Evolutionary conservation across 2,329 filamentous ascomycete species (phyloP).

Genomic region (Colletotrichum gloeosporioides): DNA sequence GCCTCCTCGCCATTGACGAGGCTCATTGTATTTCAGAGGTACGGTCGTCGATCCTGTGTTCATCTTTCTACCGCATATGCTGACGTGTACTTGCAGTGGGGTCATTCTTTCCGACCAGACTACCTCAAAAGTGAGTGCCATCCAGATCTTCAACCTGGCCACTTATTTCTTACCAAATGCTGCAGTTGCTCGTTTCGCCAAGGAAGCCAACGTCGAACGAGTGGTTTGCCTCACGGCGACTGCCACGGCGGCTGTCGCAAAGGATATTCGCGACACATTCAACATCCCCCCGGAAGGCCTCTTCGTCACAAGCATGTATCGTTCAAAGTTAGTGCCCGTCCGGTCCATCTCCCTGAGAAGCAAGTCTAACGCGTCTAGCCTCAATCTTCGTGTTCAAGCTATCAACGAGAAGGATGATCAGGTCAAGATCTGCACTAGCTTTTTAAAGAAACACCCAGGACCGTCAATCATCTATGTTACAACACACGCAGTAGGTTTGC

Average conservation of each 20-base stretch:
- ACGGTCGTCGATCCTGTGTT: fast-evolving
- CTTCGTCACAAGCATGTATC: conserved; percentile 64
- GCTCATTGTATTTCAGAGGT: conserved; percentile 63
- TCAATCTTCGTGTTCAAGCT: conserved; percentile 57
- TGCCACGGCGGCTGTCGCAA: conserved; percentile 59
- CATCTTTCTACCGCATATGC: background rate
- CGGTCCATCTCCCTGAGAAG: fast-evolving
- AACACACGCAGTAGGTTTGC: conserved; percentile 46
- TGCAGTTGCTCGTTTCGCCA: conserved; percentile 57
- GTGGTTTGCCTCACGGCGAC: conserved; percentile 67
- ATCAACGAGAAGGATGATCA: conserved; percentile 43
- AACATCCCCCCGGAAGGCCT: conserved; percentile 53
- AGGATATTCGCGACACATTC: conserved; percentile 60
- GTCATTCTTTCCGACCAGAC: conserved; percentile 54
- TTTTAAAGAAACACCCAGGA: conserved; percentile 56
- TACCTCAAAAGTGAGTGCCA: conserved; percentile 49
- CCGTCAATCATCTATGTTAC: conserved; percentile 68
- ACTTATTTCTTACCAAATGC: conserved; percentile 24
- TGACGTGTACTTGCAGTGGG: conserved; percentile 40
- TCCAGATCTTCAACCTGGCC: fast-evolving
- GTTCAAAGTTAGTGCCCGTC: conserved; percentile 48
- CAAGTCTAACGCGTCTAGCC: conserved; percentile 28
- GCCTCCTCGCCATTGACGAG: conserved; percentile 63
- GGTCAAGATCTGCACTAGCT: conserved; percentile 46
- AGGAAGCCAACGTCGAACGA: conserved; percentile 61